These are phyloP conservation scores for Lojkania enalia DNA, from an alignment of 2,329 filamentous ascomycete species.

Conservation along the genomic window DNA sequence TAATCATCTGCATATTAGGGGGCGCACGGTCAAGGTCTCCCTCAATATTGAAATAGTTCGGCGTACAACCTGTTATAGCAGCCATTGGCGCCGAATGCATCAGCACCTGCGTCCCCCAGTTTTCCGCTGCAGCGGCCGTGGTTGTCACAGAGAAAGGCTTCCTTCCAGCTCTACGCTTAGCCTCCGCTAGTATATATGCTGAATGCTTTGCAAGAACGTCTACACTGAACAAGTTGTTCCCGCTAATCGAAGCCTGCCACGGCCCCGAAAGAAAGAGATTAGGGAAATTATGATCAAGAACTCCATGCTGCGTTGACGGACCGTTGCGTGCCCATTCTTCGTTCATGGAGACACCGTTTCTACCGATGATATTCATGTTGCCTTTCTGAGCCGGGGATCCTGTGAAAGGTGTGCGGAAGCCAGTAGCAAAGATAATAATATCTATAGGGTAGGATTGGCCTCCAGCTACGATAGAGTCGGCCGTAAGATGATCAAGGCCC, in stretches of 20 bases:
- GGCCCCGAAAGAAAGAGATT: constrained; percentile 25
- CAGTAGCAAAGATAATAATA: constrained; percentile 49
- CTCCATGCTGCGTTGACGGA: constrained; percentile 49
- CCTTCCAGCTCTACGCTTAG: constrained; percentile 10
- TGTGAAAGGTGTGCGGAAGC: constrained; percentile 35
- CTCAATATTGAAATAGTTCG: constrained; percentile 24
- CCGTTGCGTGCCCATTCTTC: constrained; percentile 48
- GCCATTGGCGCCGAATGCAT: constrained; percentile 18
- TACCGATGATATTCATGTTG: constrained; percentile 46
- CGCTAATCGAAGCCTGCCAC: constrained; percentile 17
- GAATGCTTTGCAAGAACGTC: constrained; percentile 18
- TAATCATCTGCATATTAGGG: constrained; percentile 19
- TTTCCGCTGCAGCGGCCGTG: constrained; percentile 14
- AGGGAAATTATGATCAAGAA: constrained; percentile 20
- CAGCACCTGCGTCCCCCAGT: constrained; percentile 20
- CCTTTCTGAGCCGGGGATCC: constrained; percentile 20
- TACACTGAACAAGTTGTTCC: constrained; percentile 17
- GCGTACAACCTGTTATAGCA: constrained; percentile 21
- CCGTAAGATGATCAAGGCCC: constrained; percentile 53
- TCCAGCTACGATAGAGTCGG: constrained; percentile 45
- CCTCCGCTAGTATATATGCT: constrained; percentile 19
- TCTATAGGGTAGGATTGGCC: constrained; percentile 53
- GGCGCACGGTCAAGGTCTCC: constrained; percentile 18
- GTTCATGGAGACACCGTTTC: constrained; percentile 47
- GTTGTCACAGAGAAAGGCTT: constrained; percentile 15